Evolutionary conservation across 805 yeast species (phyloP).

Genomic region (Millerozyma miso): DNA sequence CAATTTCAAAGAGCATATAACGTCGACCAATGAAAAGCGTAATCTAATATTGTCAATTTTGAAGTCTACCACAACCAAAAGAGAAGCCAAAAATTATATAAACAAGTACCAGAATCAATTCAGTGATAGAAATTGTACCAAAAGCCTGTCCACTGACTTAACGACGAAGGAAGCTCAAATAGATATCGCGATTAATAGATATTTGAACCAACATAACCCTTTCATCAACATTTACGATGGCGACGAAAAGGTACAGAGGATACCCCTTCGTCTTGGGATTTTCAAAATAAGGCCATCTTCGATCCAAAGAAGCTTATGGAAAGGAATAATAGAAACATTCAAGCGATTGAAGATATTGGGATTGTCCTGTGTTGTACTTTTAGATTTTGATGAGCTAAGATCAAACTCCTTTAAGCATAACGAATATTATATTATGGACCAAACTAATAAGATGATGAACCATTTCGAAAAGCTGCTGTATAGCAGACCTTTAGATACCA

Average conservation of each 20-base stretch:
- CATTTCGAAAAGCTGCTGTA: constrained; percentile 17
- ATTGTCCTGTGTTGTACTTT: constrained; percentile 64
- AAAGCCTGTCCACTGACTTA: constrained; percentile 9
- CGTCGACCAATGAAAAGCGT: constrained; percentile 46
- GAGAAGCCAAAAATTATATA: constrained; percentile 83
- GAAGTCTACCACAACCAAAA: constrained; percentile 85
- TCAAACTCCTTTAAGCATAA: constrained; percentile 24
- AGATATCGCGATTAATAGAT: constrained; percentile 30
- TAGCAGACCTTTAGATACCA: constrained; percentile 21
- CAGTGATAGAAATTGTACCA: constrained; percentile 20
- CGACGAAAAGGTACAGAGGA: constrained; percentile 30
- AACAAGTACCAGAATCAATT: constrained; percentile 58
- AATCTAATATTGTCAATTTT: constrained; percentile 80
- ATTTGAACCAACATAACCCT: constrained; percentile 28
- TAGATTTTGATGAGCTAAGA: constrained; percentile 44
- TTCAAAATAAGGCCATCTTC: constrained; percentile 45
- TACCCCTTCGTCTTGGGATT: constrained; percentile 53
- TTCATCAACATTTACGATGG: constrained; percentile 29
- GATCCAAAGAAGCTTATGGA: constrained; percentile 28
- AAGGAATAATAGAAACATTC: constrained; percentile 54
- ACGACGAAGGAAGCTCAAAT: constrained; percentile 23
- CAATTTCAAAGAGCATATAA: constrained; percentile 28
- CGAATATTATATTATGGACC: constrained; percentile 27
- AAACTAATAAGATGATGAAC: constrained; percentile 27
- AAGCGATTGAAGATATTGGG: constrained; percentile 59